Evolutionary conservation across 2,329 filamentous ascomycete genomes (phyloP).

Genomic region (Aureobasidium lini): DNA sequence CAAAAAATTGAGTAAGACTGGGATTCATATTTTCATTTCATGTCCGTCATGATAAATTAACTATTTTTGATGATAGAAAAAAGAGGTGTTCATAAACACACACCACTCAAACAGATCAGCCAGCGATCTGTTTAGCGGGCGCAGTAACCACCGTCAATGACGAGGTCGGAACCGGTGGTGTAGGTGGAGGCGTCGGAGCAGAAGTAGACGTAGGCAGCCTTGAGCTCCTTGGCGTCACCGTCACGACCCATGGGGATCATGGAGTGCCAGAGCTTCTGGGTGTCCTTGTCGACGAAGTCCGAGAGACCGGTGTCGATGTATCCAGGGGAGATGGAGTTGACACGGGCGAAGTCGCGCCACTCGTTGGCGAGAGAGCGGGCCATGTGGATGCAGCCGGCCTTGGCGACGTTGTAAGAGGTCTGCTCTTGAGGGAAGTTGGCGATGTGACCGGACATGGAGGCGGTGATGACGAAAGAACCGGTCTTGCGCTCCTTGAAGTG

Average conservation of each 20-base stretch:
- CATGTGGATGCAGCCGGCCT: constrained; percentile 60
- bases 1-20: neutral
- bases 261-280: constrained; percentile 50
- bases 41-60: constrained; percentile 9
- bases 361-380: constrained; percentile 59
- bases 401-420: constrained; percentile 57
- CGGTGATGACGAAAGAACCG: constrained; percentile 59
- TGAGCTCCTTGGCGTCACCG: constrained; percentile 58
- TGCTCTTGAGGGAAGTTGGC: constrained; percentile 74
- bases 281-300: constrained; percentile 55
- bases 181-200: constrained; percentile 46
- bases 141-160: constrained; percentile 44
- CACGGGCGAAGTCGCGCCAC: constrained; percentile 61
- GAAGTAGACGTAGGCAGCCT: constrained; percentile 50
- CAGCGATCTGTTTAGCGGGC: constrained; percentile 17
- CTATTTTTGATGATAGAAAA: neutral
- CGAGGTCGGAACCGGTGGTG: constrained; percentile 44
- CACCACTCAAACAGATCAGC: neutral
- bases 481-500: constrained; percentile 63
- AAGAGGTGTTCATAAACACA: neutral
- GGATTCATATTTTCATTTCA: constrained; percentile 9
- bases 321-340: constrained; percentile 61
- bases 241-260: constrained; percentile 56
- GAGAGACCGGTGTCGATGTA: constrained; percentile 62
- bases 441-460: constrained; percentile 71